phyloP scores from a whole-genome alignment of 164 flowering plant species.

The Piper betle region DNA sequence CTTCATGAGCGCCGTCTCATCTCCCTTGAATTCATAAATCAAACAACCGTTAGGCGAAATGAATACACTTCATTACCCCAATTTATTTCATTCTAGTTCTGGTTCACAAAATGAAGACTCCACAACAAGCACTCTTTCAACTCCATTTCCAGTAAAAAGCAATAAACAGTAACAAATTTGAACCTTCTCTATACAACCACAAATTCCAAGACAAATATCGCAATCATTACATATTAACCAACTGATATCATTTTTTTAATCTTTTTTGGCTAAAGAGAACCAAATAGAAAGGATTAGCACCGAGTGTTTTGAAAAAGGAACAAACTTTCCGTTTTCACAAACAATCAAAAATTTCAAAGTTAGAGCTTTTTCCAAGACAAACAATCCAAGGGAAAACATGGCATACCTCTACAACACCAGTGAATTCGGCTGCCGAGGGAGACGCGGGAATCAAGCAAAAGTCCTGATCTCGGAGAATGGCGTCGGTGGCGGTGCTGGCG shows the following conservation, averaged over 20 bases:
- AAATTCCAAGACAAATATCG: background rate
- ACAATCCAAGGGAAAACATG: background rate
- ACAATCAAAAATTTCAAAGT: too few relatives aligned
- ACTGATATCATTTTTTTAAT: too few relatives aligned
- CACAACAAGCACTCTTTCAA: background rate
- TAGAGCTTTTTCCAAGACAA: background rate
- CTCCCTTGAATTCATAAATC: conserved; percentile 45
- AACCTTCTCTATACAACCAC: background rate
- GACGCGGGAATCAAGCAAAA: background rate
- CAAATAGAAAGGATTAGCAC: too few relatives aligned
- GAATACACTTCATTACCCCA: background rate
- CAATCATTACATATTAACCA: background rate
- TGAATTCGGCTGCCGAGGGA: background rate
- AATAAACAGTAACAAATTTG: background rate
- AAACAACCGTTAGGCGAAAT: background rate
- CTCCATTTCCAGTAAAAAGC: background rate
- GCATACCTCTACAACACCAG: background rate
- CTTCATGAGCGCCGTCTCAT: conserved; percentile 55
- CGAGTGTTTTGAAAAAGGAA: too few relatives aligned
- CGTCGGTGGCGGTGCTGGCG: background rate
- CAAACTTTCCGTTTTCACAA: too few relatives aligned
- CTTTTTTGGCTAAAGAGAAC: too few relatives aligned
- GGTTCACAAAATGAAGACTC: background rate
- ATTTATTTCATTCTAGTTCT: background rate
- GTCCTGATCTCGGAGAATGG: background rate